These are phyloP conservation scores for Eustoma russellianum DNA, from an alignment of 257 asterid species.

Conservation along the genomic window DNA sequence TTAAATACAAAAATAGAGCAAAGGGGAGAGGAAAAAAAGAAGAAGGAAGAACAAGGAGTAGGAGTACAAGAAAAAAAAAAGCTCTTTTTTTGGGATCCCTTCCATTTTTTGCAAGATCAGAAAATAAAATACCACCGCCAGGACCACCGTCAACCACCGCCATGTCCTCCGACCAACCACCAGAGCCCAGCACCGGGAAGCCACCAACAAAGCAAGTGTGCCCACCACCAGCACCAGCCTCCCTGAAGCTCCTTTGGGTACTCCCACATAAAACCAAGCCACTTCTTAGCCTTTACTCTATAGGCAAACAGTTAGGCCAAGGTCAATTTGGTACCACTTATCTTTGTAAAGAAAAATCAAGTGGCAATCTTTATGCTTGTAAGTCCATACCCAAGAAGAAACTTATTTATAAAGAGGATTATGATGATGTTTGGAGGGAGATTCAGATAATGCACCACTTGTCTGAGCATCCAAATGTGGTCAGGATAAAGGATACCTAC, in stretches of 20 bases:
- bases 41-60: no score
- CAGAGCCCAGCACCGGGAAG: slow-evolving; percentile 12
- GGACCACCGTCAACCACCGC: neutral
- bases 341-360: slow-evolving; percentile 21
- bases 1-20: no score
- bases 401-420: slow-evolving; percentile 26
- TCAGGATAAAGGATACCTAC: slow-evolving; percentile 64
- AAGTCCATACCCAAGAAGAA: slow-evolving; percentile 33
- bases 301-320: slow-evolving; percentile 27
- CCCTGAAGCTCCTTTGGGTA: slow-evolving; percentile 22
- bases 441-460: slow-evolving; percentile 34
- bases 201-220: slow-evolving; percentile 4
- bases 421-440: slow-evolving; percentile 34
- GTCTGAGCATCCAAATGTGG: slow-evolving; percentile 62
- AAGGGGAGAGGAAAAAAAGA: no score
- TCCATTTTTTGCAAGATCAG: neutral
- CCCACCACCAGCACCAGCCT: no score
- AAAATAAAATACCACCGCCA: neutral
- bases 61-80: no score
- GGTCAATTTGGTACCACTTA: slow-evolving; percentile 31
- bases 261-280: slow-evolving; percentile 22
- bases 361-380: slow-evolving; percentile 22
- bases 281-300: slow-evolving; percentile 19
- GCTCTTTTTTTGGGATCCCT: no score
- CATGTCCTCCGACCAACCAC: slow-evolving; percentile 16